phyloP scores from a whole-genome alignment of 2,329 filamentous ascomycete genomes.

The Myriosclerotinia scirpicola region DNA sequence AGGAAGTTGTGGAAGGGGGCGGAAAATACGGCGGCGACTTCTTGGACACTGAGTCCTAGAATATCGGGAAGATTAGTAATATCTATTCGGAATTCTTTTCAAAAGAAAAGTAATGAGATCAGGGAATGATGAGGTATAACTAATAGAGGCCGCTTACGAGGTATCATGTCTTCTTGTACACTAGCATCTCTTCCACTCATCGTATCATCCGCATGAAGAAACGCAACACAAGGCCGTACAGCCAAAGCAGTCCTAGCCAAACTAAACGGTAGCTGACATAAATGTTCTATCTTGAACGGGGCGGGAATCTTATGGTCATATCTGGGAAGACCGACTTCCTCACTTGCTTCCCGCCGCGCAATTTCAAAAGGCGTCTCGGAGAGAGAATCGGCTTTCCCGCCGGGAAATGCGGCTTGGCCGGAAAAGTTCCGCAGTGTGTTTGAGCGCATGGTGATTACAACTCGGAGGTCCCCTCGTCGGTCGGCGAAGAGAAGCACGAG shows the following conservation, averaged over 20 bases:
- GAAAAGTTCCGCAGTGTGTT: constrained; percentile 65
- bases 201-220: constrained; percentile 62
- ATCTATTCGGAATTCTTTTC: too few species aligned
- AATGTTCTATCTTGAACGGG: constrained; percentile 82
- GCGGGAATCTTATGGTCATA: constrained; percentile 66
- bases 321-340: constrained; percentile 87
- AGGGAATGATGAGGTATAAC: too few species aligned
- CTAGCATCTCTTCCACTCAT: constrained; percentile 45
- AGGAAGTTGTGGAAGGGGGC: constrained; percentile 86
- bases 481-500: constrained; percentile 87
- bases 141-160: constrained; percentile 45
- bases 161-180: constrained; percentile 71
- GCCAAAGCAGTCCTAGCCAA: constrained; percentile 72
- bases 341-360: constrained; percentile 83
- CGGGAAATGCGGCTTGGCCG: constrained; percentile 85
- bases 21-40: constrained; percentile 92
- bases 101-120: too few species aligned
- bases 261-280: constrained; percentile 78
- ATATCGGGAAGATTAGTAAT: too few species aligned
- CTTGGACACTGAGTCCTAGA: constrained; percentile 69
- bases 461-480: constrained; percentile 71
- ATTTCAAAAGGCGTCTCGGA: constrained; percentile 71
- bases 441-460: constrained; percentile 68
- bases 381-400: constrained; percentile 65
- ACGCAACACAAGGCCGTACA: constrained; percentile 74